A percentile compares a stretch with the other conserved stretches of the same genome.
Evolutionary conservation across 441 rosid species (phyloP).

Genomic region (Pelargonium hybrid): DNA sequence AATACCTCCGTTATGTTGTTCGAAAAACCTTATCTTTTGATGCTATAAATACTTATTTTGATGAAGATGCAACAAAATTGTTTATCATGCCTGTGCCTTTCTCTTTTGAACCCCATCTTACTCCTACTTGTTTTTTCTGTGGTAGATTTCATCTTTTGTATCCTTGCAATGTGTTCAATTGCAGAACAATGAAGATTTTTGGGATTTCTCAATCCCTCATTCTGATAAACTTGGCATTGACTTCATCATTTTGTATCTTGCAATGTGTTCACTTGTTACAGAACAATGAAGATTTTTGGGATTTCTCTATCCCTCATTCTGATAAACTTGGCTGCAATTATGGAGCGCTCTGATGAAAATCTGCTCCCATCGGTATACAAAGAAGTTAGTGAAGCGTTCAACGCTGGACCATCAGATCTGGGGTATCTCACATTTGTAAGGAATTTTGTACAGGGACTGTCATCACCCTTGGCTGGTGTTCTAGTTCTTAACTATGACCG

Average conservation of each 20-base stretch:
- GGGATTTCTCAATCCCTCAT: slow-evolving; percentile 77
- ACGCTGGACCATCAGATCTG: slow-evolving; percentile 81
- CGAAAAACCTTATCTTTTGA: background rate
- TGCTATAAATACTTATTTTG: background rate
- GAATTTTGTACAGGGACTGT: slow-evolving; percentile 80
- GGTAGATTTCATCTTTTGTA: slow-evolving; percentile 6
- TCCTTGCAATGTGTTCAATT: slow-evolving; percentile 17
- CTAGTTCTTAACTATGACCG: slow-evolving; percentile 70
- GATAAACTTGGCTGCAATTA: slow-evolving; percentile 81
- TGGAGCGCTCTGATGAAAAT: slow-evolving; percentile 95
- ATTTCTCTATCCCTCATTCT: slow-evolving; percentile 70
- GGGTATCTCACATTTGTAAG: slow-evolving; percentile 90
- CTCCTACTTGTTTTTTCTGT: background rate
- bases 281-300: slow-evolving; percentile 64
- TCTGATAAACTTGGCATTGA: slow-evolving; percentile 65
- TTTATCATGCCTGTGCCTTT: background rate
- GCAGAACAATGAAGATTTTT: slow-evolving; percentile 60
- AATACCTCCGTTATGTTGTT: too few relatives aligned
- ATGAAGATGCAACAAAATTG: background rate
- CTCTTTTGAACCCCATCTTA: background rate
- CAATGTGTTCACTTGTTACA: slow-evolving; percentile 27
- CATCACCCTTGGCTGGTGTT: slow-evolving; percentile 86
- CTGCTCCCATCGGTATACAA: slow-evolving; percentile 84
- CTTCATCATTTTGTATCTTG: slow-evolving; percentile 12
- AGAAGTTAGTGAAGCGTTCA: slow-evolving; percentile 96